Percentiles rank a stretch among this genome's conserved stretches.
phyloP scores from a whole-genome alignment of 371 early-diverging fungal species.

The Haplosporangium sp. region DNA sequence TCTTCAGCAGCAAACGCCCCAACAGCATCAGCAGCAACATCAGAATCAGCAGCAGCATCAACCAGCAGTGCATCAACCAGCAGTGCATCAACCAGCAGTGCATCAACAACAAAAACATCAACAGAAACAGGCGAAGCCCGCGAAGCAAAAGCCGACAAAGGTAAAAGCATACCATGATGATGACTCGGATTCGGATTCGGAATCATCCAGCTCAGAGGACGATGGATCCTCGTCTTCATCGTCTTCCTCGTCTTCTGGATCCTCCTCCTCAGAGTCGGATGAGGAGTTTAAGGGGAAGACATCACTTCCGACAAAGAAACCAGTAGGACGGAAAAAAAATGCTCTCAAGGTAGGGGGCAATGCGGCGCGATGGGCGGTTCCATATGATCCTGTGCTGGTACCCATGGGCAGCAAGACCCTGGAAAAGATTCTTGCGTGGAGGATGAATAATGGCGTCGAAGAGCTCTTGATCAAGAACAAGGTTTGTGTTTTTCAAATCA shows the following conservation, averaged over 20 bases:
- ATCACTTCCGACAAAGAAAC: conserved; percentile 39
- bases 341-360: conserved; percentile 34
- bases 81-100: conserved; percentile 18
- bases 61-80: conserved; percentile 29
- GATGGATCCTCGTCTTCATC: conserved; percentile 41
- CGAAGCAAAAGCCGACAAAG: conserved; percentile 9
- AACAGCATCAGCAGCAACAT: conserved; percentile 7
- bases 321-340: conserved; percentile 39
- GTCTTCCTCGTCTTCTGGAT: conserved; percentile 33
- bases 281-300: conserved; percentile 50
- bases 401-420: conserved; percentile 78
- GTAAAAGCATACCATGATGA: conserved; percentile 17
- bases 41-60: conserved; percentile 19
- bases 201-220: conserved; percentile 40
- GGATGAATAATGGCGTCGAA: conserved; percentile 59
- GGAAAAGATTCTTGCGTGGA: conserved; percentile 76
- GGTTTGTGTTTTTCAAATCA: conserved; percentile 48
- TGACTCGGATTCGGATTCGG: conserved; percentile 39
- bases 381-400: conserved; percentile 73
- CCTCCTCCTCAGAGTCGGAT: conserved; percentile 39
- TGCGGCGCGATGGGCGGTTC: conserved; percentile 56
- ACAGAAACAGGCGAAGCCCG: conserved; percentile 19
- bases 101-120: conserved; percentile 38
- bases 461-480: conserved; percentile 79
- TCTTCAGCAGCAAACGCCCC: conserved; percentile 13